Evolutionary conservation across 192 early-diverging fungal genomes (phyloP).

Genomic region (Backusella sp.): DNA sequence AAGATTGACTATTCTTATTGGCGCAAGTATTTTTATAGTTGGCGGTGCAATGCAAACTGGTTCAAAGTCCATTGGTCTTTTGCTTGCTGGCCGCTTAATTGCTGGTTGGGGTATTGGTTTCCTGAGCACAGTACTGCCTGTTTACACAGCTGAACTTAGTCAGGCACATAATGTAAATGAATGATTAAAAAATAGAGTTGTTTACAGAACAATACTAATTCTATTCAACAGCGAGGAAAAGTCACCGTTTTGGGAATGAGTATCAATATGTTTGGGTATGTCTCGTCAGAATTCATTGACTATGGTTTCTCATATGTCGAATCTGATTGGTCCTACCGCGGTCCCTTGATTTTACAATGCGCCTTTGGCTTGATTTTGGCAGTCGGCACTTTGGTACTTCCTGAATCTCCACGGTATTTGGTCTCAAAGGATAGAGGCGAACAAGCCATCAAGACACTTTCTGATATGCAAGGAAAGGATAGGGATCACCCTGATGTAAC

Average conservation of each 20-base stretch:
- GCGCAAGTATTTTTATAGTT: constrained; percentile 51
- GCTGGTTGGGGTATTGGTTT: constrained; percentile 55
- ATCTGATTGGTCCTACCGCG: constrained; percentile 62
- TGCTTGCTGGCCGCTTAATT: constrained; percentile 51
- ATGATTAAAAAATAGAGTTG: too few relatives aligned
- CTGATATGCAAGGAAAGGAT: constrained; percentile 3
- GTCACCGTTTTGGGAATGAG: constrained; percentile 23
- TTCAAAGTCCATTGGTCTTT: constrained; percentile 39
- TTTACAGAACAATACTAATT: neutral
- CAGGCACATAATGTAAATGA: constrained; percentile 17
- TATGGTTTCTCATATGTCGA: constrained; percentile 48
- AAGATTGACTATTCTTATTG: constrained; percentile 42
- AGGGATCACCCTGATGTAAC: constrained; percentile 44
- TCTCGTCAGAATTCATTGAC: constrained; percentile 40
- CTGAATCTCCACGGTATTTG: constrained; percentile 84
- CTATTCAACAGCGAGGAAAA: constrained; percentile 14
- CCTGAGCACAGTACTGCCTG: constrained; percentile 32
- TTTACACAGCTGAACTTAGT: constrained; percentile 58
- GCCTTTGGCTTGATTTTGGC: constrained; percentile 75
- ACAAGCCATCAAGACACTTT: constrained; percentile 61
- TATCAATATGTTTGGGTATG: constrained; percentile 24
- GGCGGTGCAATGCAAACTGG: constrained; percentile 57
- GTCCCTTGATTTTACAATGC: constrained; percentile 79
- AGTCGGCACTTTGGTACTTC: constrained; percentile 68
- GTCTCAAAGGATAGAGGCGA: constrained; percentile 58